Evolutionary conservation across 108 stramenopile genomes (phyloP), one percentile per base, ranked within the genome.

Genomic region (Discostella stelligeroides): DNA sequence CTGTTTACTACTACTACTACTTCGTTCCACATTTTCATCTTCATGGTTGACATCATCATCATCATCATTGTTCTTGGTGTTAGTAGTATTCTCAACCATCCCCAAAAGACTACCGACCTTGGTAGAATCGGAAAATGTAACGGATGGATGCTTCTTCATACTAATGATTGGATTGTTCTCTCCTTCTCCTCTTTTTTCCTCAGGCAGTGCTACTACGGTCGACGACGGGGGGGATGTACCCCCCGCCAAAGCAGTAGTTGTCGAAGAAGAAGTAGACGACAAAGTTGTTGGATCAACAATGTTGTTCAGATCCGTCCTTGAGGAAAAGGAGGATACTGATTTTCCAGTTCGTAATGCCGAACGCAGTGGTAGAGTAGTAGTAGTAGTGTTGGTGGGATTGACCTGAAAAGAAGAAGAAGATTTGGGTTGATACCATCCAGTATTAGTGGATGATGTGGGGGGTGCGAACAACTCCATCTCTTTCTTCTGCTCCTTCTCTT

Each of bases 71-170:
- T 15, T 60, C 30, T 12, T 42, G 17, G 8, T 6, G 14, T 4
- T 14, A 2, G 24, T 21, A 7, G 37, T 28, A 53, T 7, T 51
- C 37, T 40, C 37, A 20, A 34, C n/a, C 4, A 38, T 34, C 14
- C 61, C 25, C 43, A 40, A 2, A 11, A 14, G 11, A 55, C 69
- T 70, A 4, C 47, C 58, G 45, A 49, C 27, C 38, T 70, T 70
- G 59, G 69, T 70, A 30, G n/a, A 59, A 9, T 23, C 24, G n/a
- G 58, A 60, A 70, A 70, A 70, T 29, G 69, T 70, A 18, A 70
- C 69, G 11, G 69, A 70, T 0, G 69, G 24, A 60, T 49, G 59
- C 69, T 70, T 70, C 39, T 49, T 70, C 60, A n/a, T n/a, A n/a
- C n/a, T n/a, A n/a, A 70, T 4, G 43, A n/a, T 13, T 4, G 15